A percentile compares a stretch with the other conserved stretches of the same genome.
These are phyloP conservation scores for Chrysoporthe puriensis DNA, from an alignment of 2,329 filamentous ascomycete genomes.

Conservation along the genomic window DNA sequence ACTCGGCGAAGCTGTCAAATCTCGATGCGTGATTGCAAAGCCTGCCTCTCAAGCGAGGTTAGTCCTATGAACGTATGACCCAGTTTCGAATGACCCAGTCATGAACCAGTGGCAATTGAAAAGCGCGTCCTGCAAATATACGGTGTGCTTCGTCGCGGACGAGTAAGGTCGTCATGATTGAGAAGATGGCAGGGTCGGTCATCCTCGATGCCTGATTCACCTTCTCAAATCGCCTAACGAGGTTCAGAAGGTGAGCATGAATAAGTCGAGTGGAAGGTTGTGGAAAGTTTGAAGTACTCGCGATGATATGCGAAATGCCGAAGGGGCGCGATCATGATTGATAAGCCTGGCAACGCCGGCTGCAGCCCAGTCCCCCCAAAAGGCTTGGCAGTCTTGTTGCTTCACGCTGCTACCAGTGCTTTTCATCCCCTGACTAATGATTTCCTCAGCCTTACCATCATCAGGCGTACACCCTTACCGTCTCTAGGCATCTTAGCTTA, in stretches of 20 bases:
- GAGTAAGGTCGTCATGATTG: not conserved
- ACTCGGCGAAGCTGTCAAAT: slow-evolving; percentile 7
- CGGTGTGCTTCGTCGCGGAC: not conserved
- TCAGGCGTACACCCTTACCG: not conserved
- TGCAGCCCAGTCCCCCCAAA: not conserved
- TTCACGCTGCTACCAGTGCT: too few species aligned
- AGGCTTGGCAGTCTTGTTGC: too few species aligned
- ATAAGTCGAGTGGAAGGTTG: not conserved
- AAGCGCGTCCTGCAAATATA: not conserved
- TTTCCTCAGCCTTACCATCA: not conserved
- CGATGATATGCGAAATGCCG: not conserved
- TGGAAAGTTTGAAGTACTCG: too few species aligned
- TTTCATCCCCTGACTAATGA: not conserved
- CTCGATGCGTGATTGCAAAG: not conserved
- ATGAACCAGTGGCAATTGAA: too few species aligned
- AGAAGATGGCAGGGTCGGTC: too few species aligned
- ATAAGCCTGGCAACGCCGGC: not conserved
- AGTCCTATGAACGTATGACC: not conserved
- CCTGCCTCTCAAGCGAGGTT: not conserved
- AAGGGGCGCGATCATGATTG: not conserved
- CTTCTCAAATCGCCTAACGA: not conserved
- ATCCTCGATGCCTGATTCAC: not conserved
- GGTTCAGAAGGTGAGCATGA: not conserved
- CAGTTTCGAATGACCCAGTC: too few species aligned
- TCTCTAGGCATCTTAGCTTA: not conserved